A percentile compares a stretch with the other conserved stretches of the same genome.
Conservation (phyloP, 2,329 filamentous ascomycete species). For the Botrytis fabae region DNA sequence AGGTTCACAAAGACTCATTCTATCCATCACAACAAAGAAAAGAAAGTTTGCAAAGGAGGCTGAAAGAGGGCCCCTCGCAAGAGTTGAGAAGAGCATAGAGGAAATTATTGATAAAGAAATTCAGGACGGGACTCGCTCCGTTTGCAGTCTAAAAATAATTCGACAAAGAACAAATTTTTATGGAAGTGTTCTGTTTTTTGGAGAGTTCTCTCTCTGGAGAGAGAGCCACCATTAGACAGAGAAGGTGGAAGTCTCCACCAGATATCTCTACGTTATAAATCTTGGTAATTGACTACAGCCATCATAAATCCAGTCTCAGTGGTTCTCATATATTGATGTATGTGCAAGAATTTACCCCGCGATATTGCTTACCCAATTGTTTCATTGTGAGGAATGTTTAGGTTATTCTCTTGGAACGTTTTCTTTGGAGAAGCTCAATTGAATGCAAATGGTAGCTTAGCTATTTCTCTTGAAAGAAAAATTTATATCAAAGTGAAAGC, state of each 20-base stretch:
- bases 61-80: neutral
- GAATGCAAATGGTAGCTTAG: constrained; percentile 16
- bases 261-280: neutral
- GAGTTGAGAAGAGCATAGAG: neutral
- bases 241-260: neutral
- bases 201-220: neutral
- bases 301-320: neutral
- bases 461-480: constrained; percentile 10
- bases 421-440: constrained; percentile 12
- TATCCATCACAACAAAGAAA: constrained; percentile 2
- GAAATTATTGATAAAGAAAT: neutral
- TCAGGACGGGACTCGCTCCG: neutral
- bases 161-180: neutral
- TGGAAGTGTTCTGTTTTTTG: neutral
- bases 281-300: neutral
- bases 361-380: neutral
- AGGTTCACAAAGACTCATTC: neutral
- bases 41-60: neutral
- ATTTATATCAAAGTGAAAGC: neutral
- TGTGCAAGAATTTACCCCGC: neutral
- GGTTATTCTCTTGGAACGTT: neutral
- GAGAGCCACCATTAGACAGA: neutral
- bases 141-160: neutral
- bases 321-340: neutral
- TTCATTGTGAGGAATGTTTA: constrained; percentile 6